Conservation (phyloP, 2,329 filamentous ascomycete genomes). For the Neophaeococcomyces aloes region DNA sequence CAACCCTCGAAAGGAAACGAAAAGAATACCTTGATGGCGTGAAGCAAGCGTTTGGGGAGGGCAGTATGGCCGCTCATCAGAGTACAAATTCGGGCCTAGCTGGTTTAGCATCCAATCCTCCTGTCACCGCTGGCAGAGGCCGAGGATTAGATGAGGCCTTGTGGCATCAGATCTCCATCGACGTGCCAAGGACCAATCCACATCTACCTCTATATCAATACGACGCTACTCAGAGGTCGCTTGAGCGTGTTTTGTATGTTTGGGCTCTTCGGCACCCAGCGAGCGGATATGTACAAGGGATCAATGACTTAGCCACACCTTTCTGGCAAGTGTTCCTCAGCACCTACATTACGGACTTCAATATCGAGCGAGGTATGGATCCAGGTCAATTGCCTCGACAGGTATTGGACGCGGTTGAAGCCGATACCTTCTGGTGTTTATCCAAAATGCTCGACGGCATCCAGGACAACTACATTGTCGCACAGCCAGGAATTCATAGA, state of each 20-base stretch:
- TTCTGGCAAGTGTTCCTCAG: constrained; percentile 98
- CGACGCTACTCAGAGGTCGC: constrained; percentile 84
- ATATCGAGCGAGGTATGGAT: constrained; percentile 92
- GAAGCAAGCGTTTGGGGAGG: constrained; percentile 51
- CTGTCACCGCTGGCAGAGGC: constrained; percentile 42
- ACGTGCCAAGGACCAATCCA: constrained; percentile 90
- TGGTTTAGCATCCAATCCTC: constrained; percentile 30
- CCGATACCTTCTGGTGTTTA: constrained; percentile 96
- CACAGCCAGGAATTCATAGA: constrained; percentile 89
- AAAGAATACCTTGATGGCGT: constrained; percentile 96
- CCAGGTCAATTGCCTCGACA: constrained; percentile 83
- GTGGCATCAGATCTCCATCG: constrained; percentile 99
- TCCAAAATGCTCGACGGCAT: constrained; percentile 98
- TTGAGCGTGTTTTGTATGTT: constrained; percentile 90
- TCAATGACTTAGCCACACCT: constrained; percentile 93
- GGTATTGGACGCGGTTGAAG: constrained; percentile 91
- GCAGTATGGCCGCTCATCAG: constrained; percentile 24
- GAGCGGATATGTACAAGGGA: constrained; percentile 95
- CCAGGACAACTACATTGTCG: constrained; percentile 97
- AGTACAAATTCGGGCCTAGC: constrained; percentile 25
- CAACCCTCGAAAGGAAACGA: constrained; percentile 82
- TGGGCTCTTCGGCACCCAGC: constrained; percentile 97
- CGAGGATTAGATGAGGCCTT: constrained; percentile 89
- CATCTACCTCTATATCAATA: constrained; percentile 92
- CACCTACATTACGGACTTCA: constrained; percentile 84